Conservation (phyloP, 148 eudicot species). For the Silene latifolia region DNA sequence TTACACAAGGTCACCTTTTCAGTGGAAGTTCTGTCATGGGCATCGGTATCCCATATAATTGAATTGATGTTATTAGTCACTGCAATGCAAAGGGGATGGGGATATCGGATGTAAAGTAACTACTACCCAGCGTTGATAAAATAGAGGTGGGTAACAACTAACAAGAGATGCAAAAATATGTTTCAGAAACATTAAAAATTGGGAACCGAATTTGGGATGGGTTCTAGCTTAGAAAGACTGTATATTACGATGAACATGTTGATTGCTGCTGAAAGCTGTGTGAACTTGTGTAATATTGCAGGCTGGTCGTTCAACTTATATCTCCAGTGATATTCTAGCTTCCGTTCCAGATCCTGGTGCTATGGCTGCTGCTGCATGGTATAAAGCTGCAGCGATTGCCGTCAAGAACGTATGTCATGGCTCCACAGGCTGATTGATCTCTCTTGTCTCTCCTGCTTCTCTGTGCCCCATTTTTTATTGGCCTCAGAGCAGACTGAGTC, state of each 20-base stretch:
- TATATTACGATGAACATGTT: no score
- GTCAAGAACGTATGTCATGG: slow-evolving; percentile 36
- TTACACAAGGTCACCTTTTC: no score
- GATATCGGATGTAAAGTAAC: not conserved
- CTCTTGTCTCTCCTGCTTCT: not conserved
- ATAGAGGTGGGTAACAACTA: not conserved
- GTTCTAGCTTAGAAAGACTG: not conserved
- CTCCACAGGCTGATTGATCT: slow-evolving; percentile 12
- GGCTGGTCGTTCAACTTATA: slow-evolving; percentile 93
- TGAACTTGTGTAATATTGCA: slow-evolving; percentile 24
- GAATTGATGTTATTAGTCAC: not conserved
- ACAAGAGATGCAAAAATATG: not conserved
- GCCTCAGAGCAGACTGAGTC: not conserved
- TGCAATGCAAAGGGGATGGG: not conserved
- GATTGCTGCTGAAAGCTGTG: not conserved
- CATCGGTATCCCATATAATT: not conserved
- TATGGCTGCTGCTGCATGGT: slow-evolving; percentile 98
- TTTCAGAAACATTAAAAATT: no score
- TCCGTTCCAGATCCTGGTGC: slow-evolving; percentile 96
- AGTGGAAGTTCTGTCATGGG: no score
- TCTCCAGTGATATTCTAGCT: slow-evolving; percentile 61
- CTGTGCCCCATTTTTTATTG: slow-evolving; percentile 6
- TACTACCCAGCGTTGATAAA: not conserved
- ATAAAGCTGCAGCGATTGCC: slow-evolving; percentile 77
- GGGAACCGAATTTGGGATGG: not conserved